Percentiles rank a stretch among this genome's conserved stretches.
Conservation (phyloP, 768 basidiomycete genomes). For the Sistotremastrum suecicum region DNA sequence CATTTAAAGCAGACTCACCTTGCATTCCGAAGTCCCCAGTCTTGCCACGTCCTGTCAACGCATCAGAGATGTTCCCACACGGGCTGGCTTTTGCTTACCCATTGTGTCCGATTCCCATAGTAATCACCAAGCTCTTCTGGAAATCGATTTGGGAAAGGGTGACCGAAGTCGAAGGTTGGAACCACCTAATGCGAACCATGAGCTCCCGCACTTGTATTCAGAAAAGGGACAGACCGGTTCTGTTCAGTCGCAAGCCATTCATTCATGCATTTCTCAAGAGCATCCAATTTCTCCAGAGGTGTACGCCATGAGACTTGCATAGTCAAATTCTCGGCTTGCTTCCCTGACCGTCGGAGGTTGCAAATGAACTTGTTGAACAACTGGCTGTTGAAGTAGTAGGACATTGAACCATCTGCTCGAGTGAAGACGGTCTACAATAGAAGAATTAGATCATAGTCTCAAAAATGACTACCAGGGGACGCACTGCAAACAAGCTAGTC, state of each 20-base stretch:
- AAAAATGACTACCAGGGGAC: conserved; percentile 7
- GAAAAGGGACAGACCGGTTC: conserved; percentile 26
- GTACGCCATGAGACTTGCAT: conserved; percentile 70
- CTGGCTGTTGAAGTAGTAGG: conserved; percentile 72
- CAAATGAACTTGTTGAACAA: conserved; percentile 65
- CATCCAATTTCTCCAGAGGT: conserved; percentile 55
- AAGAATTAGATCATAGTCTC: neutral
- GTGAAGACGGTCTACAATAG: conserved; percentile 45
- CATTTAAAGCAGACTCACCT: conserved; percentile 5
- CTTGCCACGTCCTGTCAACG: conserved; percentile 32
- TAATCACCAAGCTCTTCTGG: conserved; percentile 53
- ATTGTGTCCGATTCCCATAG: conserved; percentile 48
- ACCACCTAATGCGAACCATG: conserved; percentile 28
- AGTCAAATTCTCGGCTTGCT: conserved; percentile 36
- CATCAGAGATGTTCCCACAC: neutral
- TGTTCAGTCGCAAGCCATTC: conserved; percentile 69
- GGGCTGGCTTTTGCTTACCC: conserved; percentile 16
- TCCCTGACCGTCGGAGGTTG: conserved; percentile 10
- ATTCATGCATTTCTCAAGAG: conserved; percentile 50
- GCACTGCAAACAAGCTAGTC: conserved; percentile 63
- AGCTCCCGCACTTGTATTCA: too few species aligned
- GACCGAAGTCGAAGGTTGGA: conserved; percentile 49
- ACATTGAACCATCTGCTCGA: conserved; percentile 61
- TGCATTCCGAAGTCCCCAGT: conserved; percentile 47
- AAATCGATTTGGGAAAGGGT: conserved; percentile 48